Evolutionary conservation across 2,329 filamentous ascomycete genomes (phyloP).

Genomic region (Trichoderma sp.): DNA sequence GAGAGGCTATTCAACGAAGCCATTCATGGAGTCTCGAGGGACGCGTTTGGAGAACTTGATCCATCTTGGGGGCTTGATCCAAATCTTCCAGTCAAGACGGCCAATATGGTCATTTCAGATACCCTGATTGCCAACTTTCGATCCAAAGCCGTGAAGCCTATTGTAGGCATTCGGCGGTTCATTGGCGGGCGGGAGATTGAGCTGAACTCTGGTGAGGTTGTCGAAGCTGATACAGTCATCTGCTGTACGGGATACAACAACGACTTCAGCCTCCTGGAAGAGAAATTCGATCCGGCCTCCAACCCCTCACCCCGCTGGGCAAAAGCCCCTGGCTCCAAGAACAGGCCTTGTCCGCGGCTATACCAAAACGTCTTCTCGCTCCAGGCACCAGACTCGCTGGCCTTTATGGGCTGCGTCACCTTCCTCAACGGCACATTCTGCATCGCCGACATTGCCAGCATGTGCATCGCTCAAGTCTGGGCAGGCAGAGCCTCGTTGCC

Average conservation of each 20-base stretch:
- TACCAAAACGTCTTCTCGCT: slow-evolving; percentile 49
- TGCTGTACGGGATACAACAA: slow-evolving; percentile 43
- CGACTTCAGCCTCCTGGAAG: slow-evolving; percentile 34
- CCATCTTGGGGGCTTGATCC: slow-evolving; percentile 34
- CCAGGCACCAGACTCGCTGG: slow-evolving; percentile 45
- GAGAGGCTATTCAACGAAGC: slow-evolving; percentile 28
- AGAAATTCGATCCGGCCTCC: slow-evolving; percentile 26
- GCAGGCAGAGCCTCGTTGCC: slow-evolving; percentile 36
- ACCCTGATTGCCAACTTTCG: slow-evolving; percentile 39
- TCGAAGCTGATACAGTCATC: slow-evolving; percentile 40
- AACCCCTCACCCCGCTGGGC: slow-evolving; percentile 28
- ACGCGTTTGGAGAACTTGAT: slow-evolving; percentile 30
- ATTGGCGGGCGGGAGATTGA: slow-evolving; percentile 33
- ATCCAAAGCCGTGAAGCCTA: slow-evolving; percentile 40
- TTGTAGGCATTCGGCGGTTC: slow-evolving; percentile 35
- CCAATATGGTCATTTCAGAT: slow-evolving; percentile 35
- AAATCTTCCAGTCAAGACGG: slow-evolving; percentile 33
- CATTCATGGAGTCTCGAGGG: slow-evolving; percentile 27
- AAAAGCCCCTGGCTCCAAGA: slow-evolving; percentile 30
- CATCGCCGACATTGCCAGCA: slow-evolving; percentile 34
- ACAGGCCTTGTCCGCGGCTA: slow-evolving; percentile 38
- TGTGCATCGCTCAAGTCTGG: slow-evolving; percentile 39
- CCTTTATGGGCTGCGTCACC: slow-evolving; percentile 36
- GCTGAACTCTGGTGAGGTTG: slow-evolving; percentile 35
- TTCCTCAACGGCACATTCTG: slow-evolving; percentile 32